phyloP scores from a whole-genome alignment of 2,329 filamentous ascomycete genomes.

The Allantophomopsis lycopodina region DNA sequence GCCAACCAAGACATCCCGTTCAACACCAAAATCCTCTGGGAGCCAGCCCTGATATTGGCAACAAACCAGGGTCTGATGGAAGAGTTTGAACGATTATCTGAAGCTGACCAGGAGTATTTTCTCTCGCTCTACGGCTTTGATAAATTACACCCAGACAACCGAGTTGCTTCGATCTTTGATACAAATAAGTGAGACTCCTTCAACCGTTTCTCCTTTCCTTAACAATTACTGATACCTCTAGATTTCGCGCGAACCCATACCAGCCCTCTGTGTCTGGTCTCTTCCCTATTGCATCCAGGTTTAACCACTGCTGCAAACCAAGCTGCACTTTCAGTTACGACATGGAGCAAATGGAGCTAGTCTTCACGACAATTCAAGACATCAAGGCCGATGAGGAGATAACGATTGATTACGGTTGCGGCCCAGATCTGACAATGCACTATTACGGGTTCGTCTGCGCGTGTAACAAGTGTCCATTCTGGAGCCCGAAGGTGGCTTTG shows the following conservation, averaged over 20 bases:
- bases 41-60: slow-evolving; percentile 2
- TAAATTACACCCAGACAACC: neutral
- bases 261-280: slow-evolving; percentile 15
- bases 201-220: neutral
- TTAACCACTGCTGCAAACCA: slow-evolving; percentile 38
- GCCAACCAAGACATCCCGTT: slow-evolving; percentile 3
- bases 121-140: slow-evolving; percentile 1
- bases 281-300: slow-evolving; percentile 33
- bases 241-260: neutral
- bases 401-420: slow-evolving; percentile 29
- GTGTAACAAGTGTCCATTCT: slow-evolving; percentile 26
- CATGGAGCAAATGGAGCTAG: slow-evolving; percentile 17
- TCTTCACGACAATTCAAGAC: slow-evolving; percentile 22
- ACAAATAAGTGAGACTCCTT: slow-evolving; percentile 2
- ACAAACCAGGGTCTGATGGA: neutral
- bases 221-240: too few relatives aligned
- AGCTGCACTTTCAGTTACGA: slow-evolving; percentile 28
- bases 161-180: slow-evolving; percentile 1
- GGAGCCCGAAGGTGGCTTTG: neutral
- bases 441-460: slow-evolving; percentile 34
- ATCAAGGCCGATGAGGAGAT: slow-evolving; percentile 29
- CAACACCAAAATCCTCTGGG: slow-evolving; percentile 2
- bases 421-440: slow-evolving; percentile 20
- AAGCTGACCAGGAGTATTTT: slow-evolving; percentile 1
- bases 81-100: slow-evolving; percentile 1